Evolutionary conservation across 306 rosid species (phyloP), one percentile per base, ranked within the genome.

Genomic region (Inga laurina): DNA sequence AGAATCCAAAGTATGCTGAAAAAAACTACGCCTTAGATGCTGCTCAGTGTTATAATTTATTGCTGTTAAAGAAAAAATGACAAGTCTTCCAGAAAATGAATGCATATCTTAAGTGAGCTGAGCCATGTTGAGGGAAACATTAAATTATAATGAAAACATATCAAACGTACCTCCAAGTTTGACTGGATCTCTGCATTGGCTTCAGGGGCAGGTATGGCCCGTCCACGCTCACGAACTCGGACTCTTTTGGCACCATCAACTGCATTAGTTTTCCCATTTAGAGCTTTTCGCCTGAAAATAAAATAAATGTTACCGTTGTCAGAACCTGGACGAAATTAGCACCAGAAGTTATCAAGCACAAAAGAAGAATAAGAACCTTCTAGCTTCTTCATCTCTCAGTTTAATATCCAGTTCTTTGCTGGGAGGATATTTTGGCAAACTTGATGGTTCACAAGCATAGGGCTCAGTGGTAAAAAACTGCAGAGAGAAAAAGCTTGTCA

Each of bases 341-440:
- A 69, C 75, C 68, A 85, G 37, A 72, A 76, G 69, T 41, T 41
- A 24, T 68, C 62, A 75, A 82, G 56, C 15, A 65, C 62, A 45
- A 86, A 44, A 68, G 78, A 72, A 79, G 54, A 51, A 59, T 57
- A 16, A 68, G 59, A 77, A 94, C 98, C 98, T 92, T 91, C 92
- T 91, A 44, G 97, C 93, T 86, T 89, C 92, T 83, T 92, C 93
- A 74, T 92, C 94, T 86, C 97, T 93, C 82, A 94, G 84, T 80
- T 94, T 94, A 61, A 92, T 88, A 76, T 94, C 98, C 84, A 94
- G 71, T 87, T 94, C 98, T 84, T 92, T 94, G 92, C 93, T 87
- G 41, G 98, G 98, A 46, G 97, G 98, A 86, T 90, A 94, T 82
- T 90, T 90, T 19, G 98, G 98, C 83, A 94, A 87, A 79, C 87